Conservation (phyloP, 805 yeast species). For the Yarrowia porcina region DNA sequence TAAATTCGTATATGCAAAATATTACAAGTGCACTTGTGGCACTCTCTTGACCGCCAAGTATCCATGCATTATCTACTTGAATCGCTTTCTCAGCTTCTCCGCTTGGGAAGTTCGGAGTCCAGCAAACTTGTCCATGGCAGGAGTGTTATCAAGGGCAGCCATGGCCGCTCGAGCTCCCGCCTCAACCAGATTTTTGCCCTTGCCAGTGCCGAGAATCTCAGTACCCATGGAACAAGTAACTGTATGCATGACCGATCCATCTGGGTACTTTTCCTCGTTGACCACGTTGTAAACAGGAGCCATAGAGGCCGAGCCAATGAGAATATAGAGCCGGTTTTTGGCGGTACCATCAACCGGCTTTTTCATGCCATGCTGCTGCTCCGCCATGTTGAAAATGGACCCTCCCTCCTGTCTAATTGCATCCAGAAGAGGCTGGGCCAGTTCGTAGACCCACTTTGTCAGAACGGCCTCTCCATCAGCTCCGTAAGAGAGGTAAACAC, state of each 20-base stretch:
- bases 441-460: constrained; percentile 37
- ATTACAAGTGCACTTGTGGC: no score
- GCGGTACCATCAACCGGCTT: constrained; percentile 57
- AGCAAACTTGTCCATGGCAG: constrained; percentile 61
- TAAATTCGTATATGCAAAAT: no score
- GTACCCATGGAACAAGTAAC: constrained; percentile 66
- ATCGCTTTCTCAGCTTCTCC: constrained; percentile 11
- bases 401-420: neutral
- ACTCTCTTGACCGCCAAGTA: no score
- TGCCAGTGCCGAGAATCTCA: constrained; percentile 68
- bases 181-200: constrained; percentile 62
- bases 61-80: neutral
- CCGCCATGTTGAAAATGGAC: constrained; percentile 25
- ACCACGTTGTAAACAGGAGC: constrained; percentile 58
- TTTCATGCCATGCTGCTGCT: constrained; percentile 31
- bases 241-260: constrained; percentile 43
- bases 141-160: constrained; percentile 61
- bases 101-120: constrained; percentile 41
- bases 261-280: constrained; percentile 31
- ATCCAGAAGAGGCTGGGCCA: constrained; percentile 36
- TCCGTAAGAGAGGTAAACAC: constrained; percentile 58
- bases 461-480: constrained; percentile 35
- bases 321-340: constrained; percentile 63
- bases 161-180: constrained; percentile 88
- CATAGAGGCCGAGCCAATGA: constrained; percentile 70